Conservation (phyloP, 805 yeast species). For the Isabelozyma pseudorhagii region DNA sequence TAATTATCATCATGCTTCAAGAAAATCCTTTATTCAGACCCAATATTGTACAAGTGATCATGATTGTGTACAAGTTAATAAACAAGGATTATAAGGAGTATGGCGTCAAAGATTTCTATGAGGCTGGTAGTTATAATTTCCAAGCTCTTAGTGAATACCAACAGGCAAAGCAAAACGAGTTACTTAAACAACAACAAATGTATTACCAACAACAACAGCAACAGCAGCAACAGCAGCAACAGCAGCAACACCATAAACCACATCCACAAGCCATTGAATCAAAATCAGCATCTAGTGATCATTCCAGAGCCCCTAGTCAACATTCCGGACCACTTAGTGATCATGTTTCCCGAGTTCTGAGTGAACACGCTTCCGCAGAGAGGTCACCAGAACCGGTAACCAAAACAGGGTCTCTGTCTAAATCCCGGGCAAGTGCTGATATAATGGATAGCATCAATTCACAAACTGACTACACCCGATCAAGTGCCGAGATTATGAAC, state of each 20-base stretch:
- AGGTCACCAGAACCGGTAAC: not conserved
- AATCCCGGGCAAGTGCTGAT: not conserved
- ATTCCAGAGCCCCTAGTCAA: not conserved
- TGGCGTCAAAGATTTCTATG: constrained; percentile 43
- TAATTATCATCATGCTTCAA: constrained; percentile 75
- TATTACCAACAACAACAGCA: constrained; percentile 41
- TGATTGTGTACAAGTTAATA: constrained; percentile 55
- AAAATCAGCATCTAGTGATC: not conserved
- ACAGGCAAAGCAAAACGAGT: constrained; percentile 29
- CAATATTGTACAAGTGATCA: constrained; percentile 78
- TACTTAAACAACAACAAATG: constrained; percentile 32
- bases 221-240: constrained; percentile 29
- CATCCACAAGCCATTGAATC: not conserved
- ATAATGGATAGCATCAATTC: not conserved
- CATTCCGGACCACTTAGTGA: not conserved
- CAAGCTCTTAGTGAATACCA: constrained; percentile 55
- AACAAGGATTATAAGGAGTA: constrained; percentile 24
- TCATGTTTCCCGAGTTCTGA: not conserved
- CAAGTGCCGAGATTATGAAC: not conserved
- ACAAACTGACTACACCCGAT: not conserved
- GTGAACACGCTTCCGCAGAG: constrained; percentile 1
- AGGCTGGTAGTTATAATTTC: constrained; percentile 53
- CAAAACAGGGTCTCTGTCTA: not conserved
- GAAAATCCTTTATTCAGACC: constrained; percentile 84
- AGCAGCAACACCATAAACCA: constrained; percentile 13